Percentiles rank a stretch among this genome's conserved stretches.
These are phyloP conservation scores for Sordariomycetes sp. DNA, from an alignment of 2,329 filamentous ascomycete species.

Conservation along the genomic window DNA sequence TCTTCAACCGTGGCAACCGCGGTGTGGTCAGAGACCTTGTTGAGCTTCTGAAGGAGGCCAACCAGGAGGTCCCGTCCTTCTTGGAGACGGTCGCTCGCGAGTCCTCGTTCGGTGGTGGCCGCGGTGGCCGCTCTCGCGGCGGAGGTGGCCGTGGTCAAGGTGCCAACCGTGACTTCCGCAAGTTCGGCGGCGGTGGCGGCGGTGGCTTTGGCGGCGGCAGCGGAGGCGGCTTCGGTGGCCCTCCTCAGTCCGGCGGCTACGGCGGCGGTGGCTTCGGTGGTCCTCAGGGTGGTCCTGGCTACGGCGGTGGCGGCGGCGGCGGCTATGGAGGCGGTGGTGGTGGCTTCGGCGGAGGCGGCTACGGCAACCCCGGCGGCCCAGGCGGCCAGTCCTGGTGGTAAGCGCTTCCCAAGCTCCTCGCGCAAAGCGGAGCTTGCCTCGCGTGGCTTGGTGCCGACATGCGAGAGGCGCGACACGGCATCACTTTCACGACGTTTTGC, in stretches of 20 bases:
- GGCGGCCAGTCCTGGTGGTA: conserved; percentile 64
- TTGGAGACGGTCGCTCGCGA: conserved; percentile 96
- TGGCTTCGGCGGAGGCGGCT: conserved; percentile 31
- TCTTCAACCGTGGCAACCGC: conserved; percentile 99
- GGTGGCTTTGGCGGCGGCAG: conserved; percentile 32
- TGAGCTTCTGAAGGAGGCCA: conserved; percentile 97
- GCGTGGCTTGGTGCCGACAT: not conserved
- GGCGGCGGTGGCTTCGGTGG: conserved; percentile 37
- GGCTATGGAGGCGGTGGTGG: conserved; percentile 29
- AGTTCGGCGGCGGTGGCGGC: conserved; percentile 52
- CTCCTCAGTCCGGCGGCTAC: conserved; percentile 22
- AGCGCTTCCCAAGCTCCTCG: too few species aligned
- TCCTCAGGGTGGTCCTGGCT: conserved; percentile 18
- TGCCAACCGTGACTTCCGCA: conserved; percentile 84
- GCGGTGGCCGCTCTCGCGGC: conserved; percentile 42
- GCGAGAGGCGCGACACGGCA: not conserved
- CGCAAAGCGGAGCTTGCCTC: not conserved
- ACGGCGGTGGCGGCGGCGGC: conserved; percentile 26
- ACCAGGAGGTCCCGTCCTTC: conserved; percentile 92
- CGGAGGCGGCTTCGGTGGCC: conserved; percentile 20
- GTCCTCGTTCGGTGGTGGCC: conserved; percentile 71
- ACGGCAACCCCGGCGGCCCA: conserved; percentile 61
- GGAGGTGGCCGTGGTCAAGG: conserved; percentile 63
- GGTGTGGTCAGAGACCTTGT: conserved; percentile 94
- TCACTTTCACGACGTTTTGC: conserved; percentile 6